Evolutionary conservation across 345 rosid species (phyloP), one percentile per base, ranked within the genome.

Genomic region (Carallia pectinifolia): DNA sequence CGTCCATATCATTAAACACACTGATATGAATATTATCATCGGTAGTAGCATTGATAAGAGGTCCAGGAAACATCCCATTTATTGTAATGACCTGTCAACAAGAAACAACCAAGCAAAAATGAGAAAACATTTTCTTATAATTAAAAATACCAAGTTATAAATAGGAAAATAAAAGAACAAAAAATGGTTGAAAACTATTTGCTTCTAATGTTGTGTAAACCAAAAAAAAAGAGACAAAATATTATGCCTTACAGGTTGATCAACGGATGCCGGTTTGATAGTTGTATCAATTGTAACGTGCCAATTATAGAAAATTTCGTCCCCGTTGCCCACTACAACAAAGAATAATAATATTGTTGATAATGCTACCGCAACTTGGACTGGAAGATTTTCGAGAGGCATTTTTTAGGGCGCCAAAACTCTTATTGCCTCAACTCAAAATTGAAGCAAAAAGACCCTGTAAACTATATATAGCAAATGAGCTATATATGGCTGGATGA

Each of bases 21-120:
- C 71, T 71, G 33, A 76, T 33, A 62, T 67, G 59, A 36, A 76
- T 29, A 18, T 37, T 31, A 47, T 76, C 76, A 30, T 76, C 37
- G 34, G 80, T 76, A 15, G 76, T 61, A 12, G 69, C 71, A 36
- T 76, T 76, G 55, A 76, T 62, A 23, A 71, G 75, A 0, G 80
- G 80, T 29, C 80, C 80, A 17, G 80, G 80, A n/a, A 76, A 76
- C 76, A 66, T 61, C 4, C 72, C 80, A 18, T 76, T 76, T 69
- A 76, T 70, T 10, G 71, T 53, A 61, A 76, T 76, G 53, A 76
- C 78, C 78, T 74, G 44, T 30, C 4, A 12, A 66, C 1, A 44
- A 47, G 4, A 65, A 27, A 29, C 60, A 27, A 29, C 60, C 48
- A 40, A 8, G 13, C 15, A 40, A 40, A 40, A 40, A 40, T 40